phyloP scores from a whole-genome alignment of 441 rosid genomes.

The Gossypium gossypioides region DNA sequence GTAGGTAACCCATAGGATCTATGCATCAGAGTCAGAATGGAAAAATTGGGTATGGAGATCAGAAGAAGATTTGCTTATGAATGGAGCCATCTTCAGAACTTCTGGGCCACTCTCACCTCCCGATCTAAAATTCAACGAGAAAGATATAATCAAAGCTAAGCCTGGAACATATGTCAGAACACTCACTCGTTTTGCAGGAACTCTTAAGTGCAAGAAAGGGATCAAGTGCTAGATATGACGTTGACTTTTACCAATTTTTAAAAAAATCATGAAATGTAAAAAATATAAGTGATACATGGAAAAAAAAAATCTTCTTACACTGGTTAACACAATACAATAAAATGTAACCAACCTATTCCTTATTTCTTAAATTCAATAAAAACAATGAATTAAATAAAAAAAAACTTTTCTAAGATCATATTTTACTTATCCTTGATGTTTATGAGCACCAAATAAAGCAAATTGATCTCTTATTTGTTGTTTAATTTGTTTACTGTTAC shows the following conservation, averaged over 20 bases:
- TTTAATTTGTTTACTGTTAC: background rate
- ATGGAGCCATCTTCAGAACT: slow-evolving; percentile 42
- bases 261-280: background rate
- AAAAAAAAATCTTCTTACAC: background rate
- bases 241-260: background rate
- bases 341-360: too few relatives aligned
- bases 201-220: slow-evolving; percentile 29
- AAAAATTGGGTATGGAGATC: too few relatives aligned
- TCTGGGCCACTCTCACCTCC: background rate
- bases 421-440: too few relatives aligned
- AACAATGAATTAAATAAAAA: too few relatives aligned
- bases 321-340: too few relatives aligned
- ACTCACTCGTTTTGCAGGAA: slow-evolving; percentile 41
- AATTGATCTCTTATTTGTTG: background rate
- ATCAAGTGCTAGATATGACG: background rate
- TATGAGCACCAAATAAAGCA: too few relatives aligned
- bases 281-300: background rate
- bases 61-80: slow-evolving; percentile 33
- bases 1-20: slow-evolving; percentile 27
- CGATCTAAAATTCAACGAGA: background rate
- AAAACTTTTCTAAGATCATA: too few relatives aligned
- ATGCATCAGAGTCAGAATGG: too few relatives aligned
- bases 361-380: background rate
- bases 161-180: slow-evolving; percentile 27
- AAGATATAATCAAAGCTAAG: slow-evolving; percentile 32